Evolutionary conservation across 73 alveolate genomes (phyloP).

Genomic region (Paramecium sexaurelia): DNA sequence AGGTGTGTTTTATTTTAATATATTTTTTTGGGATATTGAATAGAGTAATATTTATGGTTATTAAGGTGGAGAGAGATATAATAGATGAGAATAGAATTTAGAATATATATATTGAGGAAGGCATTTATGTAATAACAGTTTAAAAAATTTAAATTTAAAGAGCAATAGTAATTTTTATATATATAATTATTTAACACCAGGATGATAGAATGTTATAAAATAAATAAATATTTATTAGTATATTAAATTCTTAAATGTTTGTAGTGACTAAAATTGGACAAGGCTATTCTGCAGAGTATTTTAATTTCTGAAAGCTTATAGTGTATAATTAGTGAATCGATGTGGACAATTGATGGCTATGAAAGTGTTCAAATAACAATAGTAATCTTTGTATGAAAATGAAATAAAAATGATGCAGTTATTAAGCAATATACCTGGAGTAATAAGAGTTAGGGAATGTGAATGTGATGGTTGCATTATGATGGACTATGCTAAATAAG

Average conservation of each 20-base stretch:
- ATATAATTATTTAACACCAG: not conserved
- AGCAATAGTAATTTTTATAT: not conserved
- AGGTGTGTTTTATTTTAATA: no score
- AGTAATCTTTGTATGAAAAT: not conserved
- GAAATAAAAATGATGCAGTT: constrained; percentile 28
- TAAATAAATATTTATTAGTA: not conserved
- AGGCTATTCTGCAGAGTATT: constrained; percentile 37
- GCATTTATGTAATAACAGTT: not conserved
- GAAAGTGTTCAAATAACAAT: constrained; percentile 23
- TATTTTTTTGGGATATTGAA: no score
- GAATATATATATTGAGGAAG: not conserved
- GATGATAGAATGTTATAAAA: not conserved
- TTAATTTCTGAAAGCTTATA: not conserved
- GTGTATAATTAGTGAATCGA: constrained; percentile 21
- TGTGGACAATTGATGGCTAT: constrained; percentile 45
- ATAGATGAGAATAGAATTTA: no score
- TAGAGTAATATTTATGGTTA: no score
- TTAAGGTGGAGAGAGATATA: no score
- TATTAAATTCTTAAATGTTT: not conserved
- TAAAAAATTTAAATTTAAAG: not conserved
- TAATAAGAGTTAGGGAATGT: not conserved
- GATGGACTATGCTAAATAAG: constrained; percentile 55
- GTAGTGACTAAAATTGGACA: constrained; percentile 4
- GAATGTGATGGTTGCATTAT: not conserved
- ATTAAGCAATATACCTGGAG: not conserved